Evolutionary conservation across 805 yeast species (phyloP), one percentile per base, ranked within the genome.

Genomic region (Lipomyces yamadae): DNA sequence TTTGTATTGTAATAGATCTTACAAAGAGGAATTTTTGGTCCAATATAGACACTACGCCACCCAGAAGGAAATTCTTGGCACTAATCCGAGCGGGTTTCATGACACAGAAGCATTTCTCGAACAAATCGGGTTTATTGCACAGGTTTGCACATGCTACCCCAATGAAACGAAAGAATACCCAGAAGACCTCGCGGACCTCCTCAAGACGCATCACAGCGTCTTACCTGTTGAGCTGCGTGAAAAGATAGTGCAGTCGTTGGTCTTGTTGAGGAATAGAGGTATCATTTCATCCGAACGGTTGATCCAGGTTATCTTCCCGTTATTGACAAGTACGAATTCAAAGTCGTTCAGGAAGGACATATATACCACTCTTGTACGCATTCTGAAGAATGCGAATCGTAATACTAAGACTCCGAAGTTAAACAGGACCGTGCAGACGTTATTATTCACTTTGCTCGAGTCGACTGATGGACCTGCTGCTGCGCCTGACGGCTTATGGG

Each of bases 1-100:
- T 13, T 15, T 39, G 24, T 24, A 24, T 24, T 24, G 1, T 32
- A 10, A 15, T 53, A 73, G 76, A 73, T 93, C 98, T 0, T 95
- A 95, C 77, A 86, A 87, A 67, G 99, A 95, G 78, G 99, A 95
- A 78, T 95, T 95, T 78, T 78, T 89, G 52, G 95, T 92, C 74
- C 99, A 95, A 76, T 92, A 89, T 76, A 86, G 95, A 61, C 98
- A 95, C 77, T 95, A 95, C 78, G 92, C 89, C 76, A 90, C 98
- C 2, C 80, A 92, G 66, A 82, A 97, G 77, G 98, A 94, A 74
- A 90, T 95, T 66, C 91, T 90, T 75, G 80, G 92, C 77, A 80
- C 88, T 68, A 90, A 90, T 77, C 92, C 93, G 0, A 64, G 79
- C 4, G 82, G 83, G 6, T 84, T 86, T 35, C 85, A 85, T 61